These are phyloP conservation scores for Trichoderma sp. DNA, from an alignment of 2,329 filamentous ascomycete species.

Conservation along the genomic window DNA sequence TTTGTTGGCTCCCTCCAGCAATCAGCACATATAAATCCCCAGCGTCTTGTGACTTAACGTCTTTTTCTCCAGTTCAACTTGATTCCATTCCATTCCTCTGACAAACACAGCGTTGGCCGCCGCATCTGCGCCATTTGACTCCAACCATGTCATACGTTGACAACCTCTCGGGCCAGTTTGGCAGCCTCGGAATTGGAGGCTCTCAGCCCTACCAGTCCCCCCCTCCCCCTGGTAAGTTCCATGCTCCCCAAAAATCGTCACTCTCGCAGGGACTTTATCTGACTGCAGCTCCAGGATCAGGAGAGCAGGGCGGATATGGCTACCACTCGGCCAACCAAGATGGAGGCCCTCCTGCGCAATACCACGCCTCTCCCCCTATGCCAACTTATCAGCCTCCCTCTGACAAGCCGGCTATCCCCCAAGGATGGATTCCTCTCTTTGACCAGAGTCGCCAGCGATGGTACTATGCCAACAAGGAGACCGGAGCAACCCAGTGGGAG, in stretches of 20 bases:
- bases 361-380: slow-evolving; percentile 24
- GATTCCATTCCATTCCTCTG: not conserved
- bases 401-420: slow-evolving; percentile 50
- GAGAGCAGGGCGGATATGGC: slow-evolving; percentile 6
- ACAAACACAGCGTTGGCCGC: not conserved
- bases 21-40: not conserved
- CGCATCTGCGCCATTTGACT: not conserved
- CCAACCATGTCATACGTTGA: slow-evolving; percentile 9
- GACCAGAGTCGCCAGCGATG: slow-evolving; percentile 60
- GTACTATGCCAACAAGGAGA: slow-evolving; percentile 63
- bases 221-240: slow-evolving; percentile 8
- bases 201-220: slow-evolving; percentile 12
- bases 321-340: slow-evolving; percentile 28
- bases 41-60: not conserved
- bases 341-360: slow-evolving; percentile 23
- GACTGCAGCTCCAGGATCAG: not conserved
- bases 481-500: slow-evolving; percentile 64
- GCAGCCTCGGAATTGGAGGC: slow-evolving; percentile 9
- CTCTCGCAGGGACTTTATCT: not conserved
- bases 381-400: slow-evolving; percentile 37
- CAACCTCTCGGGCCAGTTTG: slow-evolving; percentile 14
- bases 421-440: slow-evolving; percentile 63
- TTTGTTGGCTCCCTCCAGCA: not conserved
- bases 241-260: not conserved
- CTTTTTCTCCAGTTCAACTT: not conserved